phyloP scores from a whole-genome alignment of 805 yeast species.

The Yamadazyma akitaensis region DNA sequence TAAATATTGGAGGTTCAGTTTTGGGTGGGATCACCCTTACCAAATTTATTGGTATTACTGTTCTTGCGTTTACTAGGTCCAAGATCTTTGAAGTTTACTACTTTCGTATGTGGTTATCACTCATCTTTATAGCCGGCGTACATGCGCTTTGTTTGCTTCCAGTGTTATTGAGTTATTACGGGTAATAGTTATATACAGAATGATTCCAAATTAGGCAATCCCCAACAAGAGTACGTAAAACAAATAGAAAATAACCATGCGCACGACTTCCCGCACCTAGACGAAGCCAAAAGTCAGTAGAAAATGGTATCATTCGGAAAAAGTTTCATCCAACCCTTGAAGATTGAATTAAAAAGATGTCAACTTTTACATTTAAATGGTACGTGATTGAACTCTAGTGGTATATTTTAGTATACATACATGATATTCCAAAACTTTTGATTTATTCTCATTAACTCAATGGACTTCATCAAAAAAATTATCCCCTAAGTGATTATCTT shows the following conservation, averaged over 20 bases:
- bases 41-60: conserved; percentile 81
- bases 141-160: conserved; percentile 84
- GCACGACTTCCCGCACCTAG: conserved; percentile 6
- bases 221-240: conserved; percentile 2
- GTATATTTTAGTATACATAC: no score
- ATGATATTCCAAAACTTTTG: no score
- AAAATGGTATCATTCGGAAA: background rate
- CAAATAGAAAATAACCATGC: background rate
- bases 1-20: conserved; percentile 84
- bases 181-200: background rate
- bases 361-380: conserved; percentile 39
- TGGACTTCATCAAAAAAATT: no score
- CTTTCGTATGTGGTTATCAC: conserved; percentile 89
- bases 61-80: conserved; percentile 82
- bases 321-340: conserved; percentile 2
- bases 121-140: conserved; percentile 70
- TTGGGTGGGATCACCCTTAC: conserved; percentile 89
- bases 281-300: conserved; percentile 1
- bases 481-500: no score
- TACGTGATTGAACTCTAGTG: conserved; percentile 20
- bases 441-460: no score
- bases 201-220: conserved; percentile 1
- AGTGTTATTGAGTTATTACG: conserved; percentile 32
- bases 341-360: conserved; percentile 19
- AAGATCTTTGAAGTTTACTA: conserved; percentile 88